Base-by-base conservation (phyloP, 2,329 filamentous ascomycete genomes). In the Hypoxylon sp. region DNA sequence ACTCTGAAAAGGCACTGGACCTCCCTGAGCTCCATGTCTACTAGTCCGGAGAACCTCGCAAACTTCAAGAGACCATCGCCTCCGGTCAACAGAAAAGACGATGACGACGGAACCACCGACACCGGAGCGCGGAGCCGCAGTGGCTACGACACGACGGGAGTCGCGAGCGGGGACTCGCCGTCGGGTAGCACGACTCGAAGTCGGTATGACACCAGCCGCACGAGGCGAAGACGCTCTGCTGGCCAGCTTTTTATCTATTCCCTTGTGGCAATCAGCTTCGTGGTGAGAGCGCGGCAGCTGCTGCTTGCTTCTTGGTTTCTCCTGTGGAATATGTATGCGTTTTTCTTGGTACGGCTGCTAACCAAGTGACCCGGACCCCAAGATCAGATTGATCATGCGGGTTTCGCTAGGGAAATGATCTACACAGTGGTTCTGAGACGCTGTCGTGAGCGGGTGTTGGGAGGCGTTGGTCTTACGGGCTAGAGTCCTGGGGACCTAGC, bases 381-480 rank as follows among this genome's bases (percentile, higher is more conserved):
- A 60, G 51, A 53, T 60, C 21, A 60, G 51, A 6, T 42, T 52
- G 10, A 24, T 48, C 7, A 56, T 60, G 41, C 43, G 43, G 38
- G 46, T 51, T 31, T 26, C 46, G 2, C 2, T 31, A n/a, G 40
- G 17, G 10, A 18, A 35, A 2, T 35, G 37, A 40, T 23, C n/a
- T n/a, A n/a, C n/a, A n/a, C n/a, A n/a, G n/a, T n/a, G n/a, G n/a
- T n/a, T n/a, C n/a, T n/a, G n/a, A n/a, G n/a, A n/a, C n/a, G n/a
- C n/a, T n/a, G n/a, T 18, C 18, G 18, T 23, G 3, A 2, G 37
- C 10, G 3, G 11, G n/a, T 23, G 33, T 6, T 9, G 7, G 33
- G 2, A 37, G 33, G 27, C 6, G 17, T 29, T 11, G 26, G 26
- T 29, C 6, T 6, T 29, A 29, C 6, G 26, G 11, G 11, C 26